phyloP scores from a whole-genome alignment of 1,284 basidiomycete genomes.

The Caloboletus firmus region DNA sequence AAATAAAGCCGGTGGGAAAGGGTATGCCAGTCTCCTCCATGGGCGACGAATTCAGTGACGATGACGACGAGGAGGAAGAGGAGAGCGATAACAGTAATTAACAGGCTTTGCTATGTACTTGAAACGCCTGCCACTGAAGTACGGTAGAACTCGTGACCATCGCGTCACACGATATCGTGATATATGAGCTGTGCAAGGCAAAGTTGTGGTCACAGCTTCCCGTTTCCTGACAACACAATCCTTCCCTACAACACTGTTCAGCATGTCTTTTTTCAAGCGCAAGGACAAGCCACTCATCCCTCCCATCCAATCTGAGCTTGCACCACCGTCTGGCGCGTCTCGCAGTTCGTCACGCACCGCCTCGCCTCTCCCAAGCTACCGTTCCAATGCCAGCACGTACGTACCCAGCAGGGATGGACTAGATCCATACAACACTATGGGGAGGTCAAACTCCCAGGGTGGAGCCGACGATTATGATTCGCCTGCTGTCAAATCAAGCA shows the following conservation, averaged over 20 bases:
- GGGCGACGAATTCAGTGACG: conserved; percentile 38
- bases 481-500: conserved; percentile 43
- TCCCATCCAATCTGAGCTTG: conserved; percentile 47
- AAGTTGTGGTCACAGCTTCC: not conserved
- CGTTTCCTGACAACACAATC: not conserved
- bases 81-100: conserved; percentile 19
- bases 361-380: conserved; percentile 46
- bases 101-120: not conserved
- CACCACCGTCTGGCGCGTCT: conserved; percentile 33
- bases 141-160: not conserved
- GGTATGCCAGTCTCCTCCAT: conserved; percentile 49
- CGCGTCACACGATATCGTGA: conserved; percentile 19
- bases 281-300: conserved; percentile 74
- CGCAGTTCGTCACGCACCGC: conserved; percentile 36
- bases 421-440: conserved; percentile 46
- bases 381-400: conserved; percentile 61
- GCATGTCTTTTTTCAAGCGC: conserved; percentile 77
- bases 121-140: not conserved
- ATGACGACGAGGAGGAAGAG: conserved; percentile 26
- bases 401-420: conserved; percentile 61
- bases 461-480: conserved; percentile 22
- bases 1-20: conserved; percentile 68
- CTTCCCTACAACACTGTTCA: not conserved
- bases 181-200: not conserved
- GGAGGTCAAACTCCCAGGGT: conserved; percentile 28